Evolutionary conservation across 495 filamentous ascomycete genomes (phyloP), one percentile per base, ranked within the genome.

Genomic region (Neurospora intermedia): DNA sequence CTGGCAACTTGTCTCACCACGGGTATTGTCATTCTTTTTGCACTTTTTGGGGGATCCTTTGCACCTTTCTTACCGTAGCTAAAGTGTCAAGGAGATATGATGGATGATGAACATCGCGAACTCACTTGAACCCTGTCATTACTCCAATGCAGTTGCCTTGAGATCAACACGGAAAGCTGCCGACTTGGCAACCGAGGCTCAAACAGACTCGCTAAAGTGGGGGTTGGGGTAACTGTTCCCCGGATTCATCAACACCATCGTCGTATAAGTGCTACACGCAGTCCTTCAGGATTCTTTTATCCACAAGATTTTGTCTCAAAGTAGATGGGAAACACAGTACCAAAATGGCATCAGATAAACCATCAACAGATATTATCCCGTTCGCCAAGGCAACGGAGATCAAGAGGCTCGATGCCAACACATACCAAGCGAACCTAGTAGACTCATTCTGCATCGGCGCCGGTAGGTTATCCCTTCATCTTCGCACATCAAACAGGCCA

Each of bases 371-470:
- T 2, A 69, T 77, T 13, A 48, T 80, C 11, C 73, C 79, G 7
- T 81, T 83, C 59, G 76, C 76, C 5, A 69, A 81, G 45, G 77
- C 80, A 8, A 79, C 87, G 18, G 80, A 82, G 15, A 80, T 92
- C 31, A 81, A 81, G 35, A 83, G 81, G n/a, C 71, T 90, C 54
- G 87, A 86, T 73, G 83, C 86, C 0, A 87, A 91, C 76, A 89
- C 87, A 3, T 95, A 94, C 80, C 80, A 80, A 10, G 87, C 84
- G 40, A 74, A 88, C 73, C 86, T 94, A 23, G 77, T 78, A 5
- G 81, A 86, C 18, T 86, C 88, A 20, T 95, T 89, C 88, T 91
- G 87, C 74, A 93, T 94, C 74, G 92, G 92, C 69, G 86, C 85
- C 20, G 89, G 91, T 91, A 73, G 23, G 72, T 7, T 7, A 20